Base-by-base conservation (phyloP, 495 filamentous ascomycete species). In the Tuber borchii region DNA sequence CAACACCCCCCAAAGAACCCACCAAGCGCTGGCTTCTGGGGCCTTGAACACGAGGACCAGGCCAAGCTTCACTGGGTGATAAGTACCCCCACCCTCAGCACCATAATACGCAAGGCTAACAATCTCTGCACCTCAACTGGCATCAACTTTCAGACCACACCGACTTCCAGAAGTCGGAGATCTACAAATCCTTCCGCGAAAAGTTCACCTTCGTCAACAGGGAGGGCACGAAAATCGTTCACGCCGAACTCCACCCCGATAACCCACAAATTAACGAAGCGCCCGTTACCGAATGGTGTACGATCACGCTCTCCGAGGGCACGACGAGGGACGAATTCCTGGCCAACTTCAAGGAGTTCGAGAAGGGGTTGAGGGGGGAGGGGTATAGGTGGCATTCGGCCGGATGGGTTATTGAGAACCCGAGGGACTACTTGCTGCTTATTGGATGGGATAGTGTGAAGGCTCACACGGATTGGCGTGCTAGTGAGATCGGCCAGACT, bases 381-480 rank as follows among this genome's bases (percentile, higher is more conserved):
- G 77, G 78, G 9, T 78, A 75, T 46, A 72, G 46, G 48, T 71
- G 48, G 2, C 73, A 82, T n/a, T 37, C 74, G 12, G 42, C 34
- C 14, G 79, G 79, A 20, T 81, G 76, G 76, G 74, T 70, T n/a
- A 17, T 73, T 10, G 79, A 77, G 45, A 69, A 82, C 40, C 73
- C 78, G 20, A 76, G 73, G 14, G 73, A 71, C 20, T 74, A 65
- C 44, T 39, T 75, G 31, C 2, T 75, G 46, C 73, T 45, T 2
- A 79, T 81, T 61, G 79, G 79, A 12, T 82, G 80, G 79, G 80
- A 82, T 20, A 73, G 46, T 26, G 72, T 73, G 61, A 65, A 81
- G 61, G 80, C 79, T 17, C 80, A 81, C 76, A 37, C 39, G 1
- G 48, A 48, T 6, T 81, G 76, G 76, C 70, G 20, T 19, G 51